Percentiles rank a stretch among this genome's conserved stretches.
Conservation (phyloP, 768 basidiomycete species). For the Agaricus sinodeliciosus region DNA sequence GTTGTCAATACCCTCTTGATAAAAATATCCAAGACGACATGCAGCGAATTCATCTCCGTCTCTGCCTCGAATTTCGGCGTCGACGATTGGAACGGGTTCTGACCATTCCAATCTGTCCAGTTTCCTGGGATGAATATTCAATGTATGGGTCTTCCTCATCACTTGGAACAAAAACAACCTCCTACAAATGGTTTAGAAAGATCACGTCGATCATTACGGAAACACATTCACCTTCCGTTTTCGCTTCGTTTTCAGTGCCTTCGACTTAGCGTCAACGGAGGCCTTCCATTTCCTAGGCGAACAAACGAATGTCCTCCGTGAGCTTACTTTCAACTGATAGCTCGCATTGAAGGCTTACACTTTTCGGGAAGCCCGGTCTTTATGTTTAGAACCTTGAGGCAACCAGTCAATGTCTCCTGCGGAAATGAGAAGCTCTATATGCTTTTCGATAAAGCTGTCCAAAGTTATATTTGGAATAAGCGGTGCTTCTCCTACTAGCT, state of each 20-base stretch:
- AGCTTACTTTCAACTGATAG: background rate
- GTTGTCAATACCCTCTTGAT: background rate
- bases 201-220: background rate
- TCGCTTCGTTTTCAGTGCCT: background rate
- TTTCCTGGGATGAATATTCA: constrained; percentile 21
- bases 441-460: constrained; percentile 54
- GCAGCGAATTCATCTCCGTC: constrained; percentile 9
- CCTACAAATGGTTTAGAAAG: background rate
- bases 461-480: constrained; percentile 61
- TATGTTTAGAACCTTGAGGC: constrained; percentile 34
- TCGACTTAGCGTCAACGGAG: background rate
- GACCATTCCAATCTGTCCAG: constrained; percentile 4
- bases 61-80: constrained; percentile 18
- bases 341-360: constrained; percentile 32
- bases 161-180: background rate
- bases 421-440: constrained; percentile 41
- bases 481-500: constrained; percentile 30
- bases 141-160: constrained; percentile 9
- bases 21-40: background rate
- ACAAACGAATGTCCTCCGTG: background rate
- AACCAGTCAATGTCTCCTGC: constrained; percentile 49
- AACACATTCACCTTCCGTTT: background rate
- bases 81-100: background rate
- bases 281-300: constrained; percentile 13
- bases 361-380: constrained; percentile 49